Conservation (phyloP, 2,329 filamentous ascomycete species). For the Ceratocystis papillata region DNA sequence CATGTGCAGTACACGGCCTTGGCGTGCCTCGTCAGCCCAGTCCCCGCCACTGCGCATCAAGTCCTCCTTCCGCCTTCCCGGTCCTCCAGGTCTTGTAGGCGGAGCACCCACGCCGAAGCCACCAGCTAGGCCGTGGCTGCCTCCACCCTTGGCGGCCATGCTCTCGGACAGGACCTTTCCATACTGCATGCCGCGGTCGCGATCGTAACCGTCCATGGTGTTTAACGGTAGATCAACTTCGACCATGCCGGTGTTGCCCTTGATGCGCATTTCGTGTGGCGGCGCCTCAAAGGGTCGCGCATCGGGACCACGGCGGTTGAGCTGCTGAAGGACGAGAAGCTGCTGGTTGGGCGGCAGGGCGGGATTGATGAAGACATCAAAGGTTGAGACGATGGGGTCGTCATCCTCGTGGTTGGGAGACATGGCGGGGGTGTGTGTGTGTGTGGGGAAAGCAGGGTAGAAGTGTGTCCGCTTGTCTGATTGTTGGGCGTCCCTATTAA, state of each 20-base stretch:
- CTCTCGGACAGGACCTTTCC: slow-evolving; percentile 61
- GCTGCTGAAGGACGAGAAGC: slow-evolving; percentile 79
- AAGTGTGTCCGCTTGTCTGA: no score
- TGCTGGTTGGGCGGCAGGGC: slow-evolving; percentile 50
- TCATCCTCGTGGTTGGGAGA: slow-evolving; percentile 34
- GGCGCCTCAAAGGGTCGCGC: slow-evolving; percentile 44
- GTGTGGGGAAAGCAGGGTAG: no score
- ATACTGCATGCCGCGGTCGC: slow-evolving; percentile 70
- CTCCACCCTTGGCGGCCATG: slow-evolving; percentile 48
- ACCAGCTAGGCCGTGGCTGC: slow-evolving; percentile 59
- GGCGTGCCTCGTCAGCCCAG: slow-evolving; percentile 57
- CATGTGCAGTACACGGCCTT: slow-evolving; percentile 61
- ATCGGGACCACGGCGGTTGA: slow-evolving; percentile 58
- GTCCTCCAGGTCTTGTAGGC: slow-evolving; percentile 29
- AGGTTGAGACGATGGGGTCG: slow-evolving; percentile 62
- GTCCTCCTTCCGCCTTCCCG: slow-evolving; percentile 32
- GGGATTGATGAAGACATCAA: slow-evolving; percentile 79
- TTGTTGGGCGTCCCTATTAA: neutral
- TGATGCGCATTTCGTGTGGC: slow-evolving; percentile 69
- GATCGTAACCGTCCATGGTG: slow-evolving; percentile 65
- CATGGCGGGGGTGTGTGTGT: slow-evolving; percentile 16
- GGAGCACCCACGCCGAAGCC: slow-evolving; percentile 57
- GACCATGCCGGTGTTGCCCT: slow-evolving; percentile 68
- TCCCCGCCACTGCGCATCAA: slow-evolving; percentile 38
- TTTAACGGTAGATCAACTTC: slow-evolving; percentile 85